Conservation (phyloP, 805 yeast genomes). For the Trichomonascus vanleenenianus region DNA sequence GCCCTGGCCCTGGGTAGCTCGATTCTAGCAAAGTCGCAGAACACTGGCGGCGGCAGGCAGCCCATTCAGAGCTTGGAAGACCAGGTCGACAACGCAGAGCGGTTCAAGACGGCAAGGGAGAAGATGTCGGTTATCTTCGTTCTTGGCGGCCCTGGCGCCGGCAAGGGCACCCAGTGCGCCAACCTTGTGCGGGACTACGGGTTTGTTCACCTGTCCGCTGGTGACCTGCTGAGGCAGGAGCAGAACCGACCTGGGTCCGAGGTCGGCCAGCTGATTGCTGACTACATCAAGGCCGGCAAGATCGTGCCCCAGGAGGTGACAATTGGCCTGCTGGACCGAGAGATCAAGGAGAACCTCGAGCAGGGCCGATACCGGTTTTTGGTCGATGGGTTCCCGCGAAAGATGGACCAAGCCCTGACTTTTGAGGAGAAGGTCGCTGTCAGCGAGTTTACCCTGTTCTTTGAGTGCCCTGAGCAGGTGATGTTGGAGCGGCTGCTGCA, state of each 20-base stretch:
- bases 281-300: constrained; percentile 75
- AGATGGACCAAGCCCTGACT: constrained; percentile 96
- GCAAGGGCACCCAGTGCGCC: constrained; percentile 95
- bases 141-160: constrained; percentile 96
- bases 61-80: not conserved
- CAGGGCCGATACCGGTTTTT: constrained; percentile 58
- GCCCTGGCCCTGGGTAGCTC: constrained; percentile 6
- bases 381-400: constrained; percentile 95
- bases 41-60: not conserved
- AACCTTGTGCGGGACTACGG: constrained; percentile 72
- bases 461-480: constrained; percentile 62
- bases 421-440: constrained; percentile 61
- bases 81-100: not conserved
- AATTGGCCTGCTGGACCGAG: constrained; percentile 70
- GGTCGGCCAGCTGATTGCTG: constrained; percentile 78
- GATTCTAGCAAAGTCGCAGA: not conserved
- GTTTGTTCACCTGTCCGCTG: constrained; percentile 91
- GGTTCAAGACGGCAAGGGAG: not conserved
- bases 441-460: constrained; percentile 32
- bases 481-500: constrained; percentile 81
- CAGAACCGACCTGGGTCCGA: constrained; percentile 75
- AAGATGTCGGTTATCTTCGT: constrained; percentile 58
- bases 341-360: constrained; percentile 47
- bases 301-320: constrained; percentile 95
- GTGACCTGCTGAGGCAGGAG: constrained; percentile 89